Evolutionary conservation across 2,329 filamentous ascomycete species (phyloP).

Genomic region (Coccinonectria pachysandricola): DNA sequence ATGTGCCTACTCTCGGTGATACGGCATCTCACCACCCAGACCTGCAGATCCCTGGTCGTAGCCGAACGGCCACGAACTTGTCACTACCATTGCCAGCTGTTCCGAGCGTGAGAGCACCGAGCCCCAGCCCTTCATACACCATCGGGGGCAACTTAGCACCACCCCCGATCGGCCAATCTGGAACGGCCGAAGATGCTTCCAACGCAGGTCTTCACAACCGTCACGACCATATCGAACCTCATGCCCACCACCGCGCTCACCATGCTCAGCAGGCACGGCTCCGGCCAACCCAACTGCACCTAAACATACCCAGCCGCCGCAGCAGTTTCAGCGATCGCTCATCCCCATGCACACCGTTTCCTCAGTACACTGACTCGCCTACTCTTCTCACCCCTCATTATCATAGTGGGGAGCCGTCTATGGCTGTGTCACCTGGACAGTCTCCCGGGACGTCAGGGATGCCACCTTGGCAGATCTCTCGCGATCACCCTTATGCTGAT

Average conservation of each 20-base stretch:
- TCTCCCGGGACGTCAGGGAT: slow-evolving; percentile 37
- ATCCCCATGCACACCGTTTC: slow-evolving; percentile 54
- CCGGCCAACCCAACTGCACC: slow-evolving; percentile 24
- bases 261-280: too few species aligned
- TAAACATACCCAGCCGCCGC: slow-evolving; percentile 38
- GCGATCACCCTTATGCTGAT: slow-evolving; percentile 36
- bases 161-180: slow-evolving; percentile 24
- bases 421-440: slow-evolving; percentile 37
- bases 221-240: too few species aligned
- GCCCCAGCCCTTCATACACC: slow-evolving; percentile 23
- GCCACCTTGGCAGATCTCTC: slow-evolving; percentile 27
- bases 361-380: slow-evolving; percentile 53
- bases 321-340: slow-evolving; percentile 34
- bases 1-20: too few species aligned
- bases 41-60: slow-evolving; percentile 9
- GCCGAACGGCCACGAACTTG: slow-evolving; percentile 11
- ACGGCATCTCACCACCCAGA: slow-evolving; percentile 12
- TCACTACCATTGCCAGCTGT: slow-evolving; percentile 9
- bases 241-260: too few species aligned
- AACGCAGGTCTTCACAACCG: slow-evolving; percentile 2
- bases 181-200: slow-evolving; percentile 7
- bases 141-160: slow-evolving; percentile 32
- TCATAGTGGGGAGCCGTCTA: slow-evolving; percentile 33
- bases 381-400: slow-evolving; percentile 32
- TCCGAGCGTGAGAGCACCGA: slow-evolving; percentile 18